A percentile compares a stretch with the other conserved stretches of the same genome.
Conservation (phyloP, 768 basidiomycete genomes). For the Xerocomellus dryophilus region DNA sequence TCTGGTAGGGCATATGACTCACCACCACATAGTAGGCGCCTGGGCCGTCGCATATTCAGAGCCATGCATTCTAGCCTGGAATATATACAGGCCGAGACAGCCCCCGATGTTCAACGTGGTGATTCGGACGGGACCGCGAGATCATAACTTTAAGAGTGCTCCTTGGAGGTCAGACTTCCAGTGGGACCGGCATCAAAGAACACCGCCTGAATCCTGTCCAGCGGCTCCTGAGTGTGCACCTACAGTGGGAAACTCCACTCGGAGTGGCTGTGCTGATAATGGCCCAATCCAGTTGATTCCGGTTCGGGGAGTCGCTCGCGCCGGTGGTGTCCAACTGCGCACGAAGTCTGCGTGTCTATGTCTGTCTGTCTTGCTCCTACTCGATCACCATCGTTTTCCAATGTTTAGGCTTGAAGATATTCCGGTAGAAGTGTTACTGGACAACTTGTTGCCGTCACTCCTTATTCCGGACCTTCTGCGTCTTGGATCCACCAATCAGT, state of each 20-base stretch:
- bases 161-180: not conserved
- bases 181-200: not conserved
- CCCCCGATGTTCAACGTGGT: not conserved
- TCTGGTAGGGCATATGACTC: not conserved
- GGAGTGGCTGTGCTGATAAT: conserved; percentile 25
- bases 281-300: conserved; percentile 15
- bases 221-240: no score
- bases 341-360: not conserved
- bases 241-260: not conserved
- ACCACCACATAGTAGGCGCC: not conserved
- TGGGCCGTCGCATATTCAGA: not conserved
- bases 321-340: conserved; percentile 1
- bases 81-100: not conserved
- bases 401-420: conserved; percentile 47
- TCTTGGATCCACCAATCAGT: conserved; percentile 60
- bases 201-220: no score
- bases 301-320: not conserved
- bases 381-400: not conserved
- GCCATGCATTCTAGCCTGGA: not conserved
- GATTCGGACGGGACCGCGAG: not conserved
- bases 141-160: not conserved
- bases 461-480: conserved; percentile 52
- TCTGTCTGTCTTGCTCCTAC: not conserved
- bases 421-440: conserved; percentile 75
- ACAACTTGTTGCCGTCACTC: conserved; percentile 63